Conservation (phyloP, 352 stramenopile genomes). For the Thalassiosira mediterranea region DNA sequence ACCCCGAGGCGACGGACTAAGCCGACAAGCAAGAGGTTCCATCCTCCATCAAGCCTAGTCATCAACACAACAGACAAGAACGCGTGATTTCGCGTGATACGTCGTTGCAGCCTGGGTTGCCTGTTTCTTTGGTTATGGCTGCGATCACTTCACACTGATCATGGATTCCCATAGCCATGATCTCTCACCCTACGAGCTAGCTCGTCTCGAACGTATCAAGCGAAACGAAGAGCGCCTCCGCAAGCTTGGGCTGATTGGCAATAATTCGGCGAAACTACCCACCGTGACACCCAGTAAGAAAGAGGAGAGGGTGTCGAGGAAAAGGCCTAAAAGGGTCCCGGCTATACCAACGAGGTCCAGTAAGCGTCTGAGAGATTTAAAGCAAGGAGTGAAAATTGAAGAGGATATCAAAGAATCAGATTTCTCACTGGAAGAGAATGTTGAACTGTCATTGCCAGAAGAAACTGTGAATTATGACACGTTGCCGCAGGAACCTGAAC, state of each 20-base stretch:
- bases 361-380: slow-evolving; percentile 29
- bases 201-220: slow-evolving; percentile 58
- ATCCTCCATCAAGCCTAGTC: too few species aligned
- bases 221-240: slow-evolving; percentile 60
- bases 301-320: slow-evolving; percentile 2
- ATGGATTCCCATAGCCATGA: slow-evolving; percentile 66
- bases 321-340: neutral
- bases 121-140: too few species aligned
- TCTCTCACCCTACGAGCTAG: slow-evolving; percentile 63
- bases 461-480: slow-evolving; percentile 30
- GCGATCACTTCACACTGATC: too few species aligned
- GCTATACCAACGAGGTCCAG: slow-evolving; percentile 25
- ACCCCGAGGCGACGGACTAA: too few species aligned
- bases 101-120: too few species aligned
- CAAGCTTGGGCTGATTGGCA: slow-evolving; percentile 47
- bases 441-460: neutral
- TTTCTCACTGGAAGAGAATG: neutral
- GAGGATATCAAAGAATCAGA: slow-evolving; percentile 4
- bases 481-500: slow-evolving; percentile 46
- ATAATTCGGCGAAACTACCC: slow-evolving; percentile 9
- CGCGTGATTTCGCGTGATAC: too few species aligned
- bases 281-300: neutral
- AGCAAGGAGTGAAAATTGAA: slow-evolving; percentile 14
- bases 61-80: too few species aligned
- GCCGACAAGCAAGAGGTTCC: too few species aligned